Percentiles rank a stretch among this genome's conserved stretches.
Evolutionary conservation across 306 rosid genomes (phyloP).

Genomic region (Glycine latifolia): DNA sequence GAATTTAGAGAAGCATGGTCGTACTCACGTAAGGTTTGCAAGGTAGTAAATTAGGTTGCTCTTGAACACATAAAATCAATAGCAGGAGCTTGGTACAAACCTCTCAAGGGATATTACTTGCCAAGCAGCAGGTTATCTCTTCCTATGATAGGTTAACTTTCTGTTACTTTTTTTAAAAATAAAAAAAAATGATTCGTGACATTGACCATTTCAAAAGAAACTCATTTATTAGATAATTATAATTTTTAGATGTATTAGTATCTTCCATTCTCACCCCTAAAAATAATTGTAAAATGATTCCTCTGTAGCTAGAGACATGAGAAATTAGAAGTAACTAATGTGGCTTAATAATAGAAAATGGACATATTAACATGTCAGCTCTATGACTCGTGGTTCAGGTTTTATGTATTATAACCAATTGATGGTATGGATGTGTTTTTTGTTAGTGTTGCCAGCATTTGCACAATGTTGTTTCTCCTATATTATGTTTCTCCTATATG

Average conservation of each 20-base stretch:
- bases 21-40: neutral
- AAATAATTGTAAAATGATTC: neutral
- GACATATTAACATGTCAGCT: neutral
- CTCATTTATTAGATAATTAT: neutral
- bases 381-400: neutral
- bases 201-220: neutral
- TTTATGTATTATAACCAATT: neutral
- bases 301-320: neutral
- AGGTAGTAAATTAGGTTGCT: neutral
- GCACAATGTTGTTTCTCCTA: slow-evolving; percentile 11
- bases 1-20: neutral
- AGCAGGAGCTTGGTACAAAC: neutral
- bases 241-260: neutral
- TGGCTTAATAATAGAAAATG: neutral
- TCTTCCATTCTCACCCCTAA: neutral
- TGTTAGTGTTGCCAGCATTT: slow-evolving; percentile 36
- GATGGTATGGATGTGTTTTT: slow-evolving; percentile 31
- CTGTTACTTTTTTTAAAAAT: too few relatives aligned
- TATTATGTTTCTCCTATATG: slow-evolving; percentile 7
- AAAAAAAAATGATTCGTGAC: neutral
- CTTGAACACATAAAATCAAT: neutral
- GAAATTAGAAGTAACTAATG: neutral
- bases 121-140: too few relatives aligned
- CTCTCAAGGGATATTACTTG: neutral
- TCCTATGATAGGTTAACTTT: too few relatives aligned